Evolutionary conservation across 345 rosid species (phyloP), one percentile per base, ranked within the genome.

Genomic region (Lumnitzera racemosa): DNA sequence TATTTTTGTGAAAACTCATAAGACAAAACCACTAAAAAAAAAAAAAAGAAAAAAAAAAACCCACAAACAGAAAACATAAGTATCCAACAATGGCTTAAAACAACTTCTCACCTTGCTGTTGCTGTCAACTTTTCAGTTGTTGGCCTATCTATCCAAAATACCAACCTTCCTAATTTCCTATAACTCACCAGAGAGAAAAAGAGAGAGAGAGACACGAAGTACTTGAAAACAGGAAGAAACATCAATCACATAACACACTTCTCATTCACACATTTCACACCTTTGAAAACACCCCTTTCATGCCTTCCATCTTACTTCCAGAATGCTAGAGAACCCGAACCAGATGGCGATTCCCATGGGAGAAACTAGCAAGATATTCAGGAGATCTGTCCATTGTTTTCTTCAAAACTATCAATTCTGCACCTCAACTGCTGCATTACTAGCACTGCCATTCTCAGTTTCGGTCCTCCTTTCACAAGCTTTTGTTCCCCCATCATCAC

Each of bases 391-490:
- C 70, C 69, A 78, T 70, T 79, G 71, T 2, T 85, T 79, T 74
- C 89, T 92, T 24, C 75, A 80, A 58, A 72, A 87, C 60, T 89
- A 83, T 73, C 81, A 85, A 3, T 78, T 63, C 60, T 83, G 78
- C 65, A 82, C 92, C 47, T 68, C 80, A 16, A 78, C 68, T 6
- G 77, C 89, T 5, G 83, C 98, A 6, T 12, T 78, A 14, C 66
- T 83, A 9, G 81, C 71, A n/a, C 61, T 87, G 29, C 95, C 95
- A 46, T 87, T 74, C 74, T 62, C 95, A 0, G 63, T 73, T 59
- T 75, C 90, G 14, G 36, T 82, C 71, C 89, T 87, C 46, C 84
- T 79, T 69, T 85, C 96, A 4, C 95, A 61, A 53, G 41, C 66
- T 52, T 60, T 81, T 61, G 59, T 78, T 64, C 68, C 76, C 11